These are phyloP conservation scores for Lentinula edodes DNA, from an alignment of 768 basidiomycete species.

Conservation along the genomic window DNA sequence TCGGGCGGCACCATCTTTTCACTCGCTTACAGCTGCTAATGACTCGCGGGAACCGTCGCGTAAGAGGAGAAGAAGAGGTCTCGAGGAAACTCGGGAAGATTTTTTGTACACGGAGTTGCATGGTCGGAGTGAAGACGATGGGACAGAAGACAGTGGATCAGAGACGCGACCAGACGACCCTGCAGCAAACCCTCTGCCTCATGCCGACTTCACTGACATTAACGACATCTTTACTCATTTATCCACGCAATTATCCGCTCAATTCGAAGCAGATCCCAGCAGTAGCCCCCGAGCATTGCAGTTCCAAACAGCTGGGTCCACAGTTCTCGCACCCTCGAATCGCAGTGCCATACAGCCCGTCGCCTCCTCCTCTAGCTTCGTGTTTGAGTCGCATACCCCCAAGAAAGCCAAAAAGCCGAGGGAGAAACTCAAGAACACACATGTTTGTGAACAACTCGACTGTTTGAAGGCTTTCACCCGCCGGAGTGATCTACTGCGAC, in stretches of 20 bases:
- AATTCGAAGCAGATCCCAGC: conserved; percentile 32
- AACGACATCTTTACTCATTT: conserved; percentile 74
- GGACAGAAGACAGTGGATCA: conserved; percentile 1
- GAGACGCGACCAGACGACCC: neutral
- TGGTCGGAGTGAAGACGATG: conserved; percentile 14
- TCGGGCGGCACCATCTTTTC: conserved; percentile 71
- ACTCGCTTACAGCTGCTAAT: conserved; percentile 64
- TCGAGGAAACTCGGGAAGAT: conserved; percentile 26
- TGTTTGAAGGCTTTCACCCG: conserved; percentile 82
- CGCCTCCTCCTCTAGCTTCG: conserved; percentile 47
- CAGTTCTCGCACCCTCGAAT: conserved; percentile 31
- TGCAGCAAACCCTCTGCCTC: conserved; percentile 27
- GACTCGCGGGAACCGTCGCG: conserved; percentile 23
- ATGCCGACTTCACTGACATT: conserved; percentile 64
- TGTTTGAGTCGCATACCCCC: conserved; percentile 18
- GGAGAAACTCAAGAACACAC: conserved; percentile 42
- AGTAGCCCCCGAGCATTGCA: neutral
- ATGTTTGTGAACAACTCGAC: conserved; percentile 64
- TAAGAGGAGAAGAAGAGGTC: conserved; percentile 27
- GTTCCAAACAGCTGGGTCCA: conserved; percentile 9
- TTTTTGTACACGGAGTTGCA: neutral
- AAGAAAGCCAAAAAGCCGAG: conserved; percentile 34
- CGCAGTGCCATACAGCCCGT: conserved; percentile 31
- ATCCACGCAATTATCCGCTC: conserved; percentile 57
- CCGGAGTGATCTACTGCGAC: conserved; percentile 77